Base-by-base conservation (phyloP, 73 alveolate genomes). In the Effrenium voratum region DNA sequence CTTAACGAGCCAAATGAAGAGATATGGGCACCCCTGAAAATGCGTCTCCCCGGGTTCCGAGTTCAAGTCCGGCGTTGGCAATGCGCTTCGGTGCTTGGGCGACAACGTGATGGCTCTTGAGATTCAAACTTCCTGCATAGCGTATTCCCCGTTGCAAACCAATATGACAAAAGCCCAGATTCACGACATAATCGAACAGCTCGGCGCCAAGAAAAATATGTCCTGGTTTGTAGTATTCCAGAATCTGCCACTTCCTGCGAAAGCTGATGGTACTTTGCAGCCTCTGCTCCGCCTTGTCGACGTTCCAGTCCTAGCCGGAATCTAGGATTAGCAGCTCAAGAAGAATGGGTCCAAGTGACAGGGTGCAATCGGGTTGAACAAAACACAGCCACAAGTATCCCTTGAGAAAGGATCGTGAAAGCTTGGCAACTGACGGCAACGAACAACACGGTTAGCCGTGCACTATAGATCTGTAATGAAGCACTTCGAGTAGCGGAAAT, bases 171-270 rank as follows among this genome's bases (percentile, higher is more conserved):
- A 52, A 52, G 26, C 63, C 63, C 19, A 52, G 19, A 52, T 19
- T 19, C 63, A 12, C 8, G 19, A 52, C 63, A 52, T 12, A 52
- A 8, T 19, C 63, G 8, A 52, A 52, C 8, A 8, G 26, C 63
- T 52, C 8, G 19, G 26, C 63, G 26, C 19, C 8, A 52, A 52
- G 26, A 8, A 8, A 12, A 52, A 52, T 3, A 16, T 45, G 30
- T 44, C 82, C 82, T 70, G 82, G 82, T 30, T 36, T 44, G 47
- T 70, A 70, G 47, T 70, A 70, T 6, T 70, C 82, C 82, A 70
- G n/a, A 28, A 70, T 46, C 50, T 46, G 45, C 82, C 82, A 70
- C 49, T 70, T 46, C 22, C 82, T 44, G 16, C 82, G 82, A 44
- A 44, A 70, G 82, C 49, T 46, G 32, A 70, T 70, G n/a, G 82